Evolutionary conservation across 1,284 basidiomycete species (phyloP).

Genomic region (Ustilago lituana): DNA sequence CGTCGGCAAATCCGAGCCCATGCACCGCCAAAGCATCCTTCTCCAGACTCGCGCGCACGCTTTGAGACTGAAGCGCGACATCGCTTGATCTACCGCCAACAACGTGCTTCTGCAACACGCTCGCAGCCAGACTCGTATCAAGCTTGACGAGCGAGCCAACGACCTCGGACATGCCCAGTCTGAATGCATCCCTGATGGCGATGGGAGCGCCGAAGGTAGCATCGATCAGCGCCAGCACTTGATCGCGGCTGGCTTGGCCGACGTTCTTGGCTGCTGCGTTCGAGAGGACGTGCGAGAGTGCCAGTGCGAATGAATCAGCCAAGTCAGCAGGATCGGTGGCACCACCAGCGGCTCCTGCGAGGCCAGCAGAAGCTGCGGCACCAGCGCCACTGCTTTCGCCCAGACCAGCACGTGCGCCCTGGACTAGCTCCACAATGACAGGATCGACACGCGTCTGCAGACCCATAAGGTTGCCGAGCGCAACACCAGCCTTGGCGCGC

Average conservation of each 20-base stretch:
- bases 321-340: constrained; percentile 37
- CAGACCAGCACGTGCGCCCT: constrained; percentile 72
- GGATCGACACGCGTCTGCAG: constrained; percentile 71
- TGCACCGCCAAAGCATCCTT: constrained; percentile 36
- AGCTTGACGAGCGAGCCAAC: constrained; percentile 77
- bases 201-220: constrained; percentile 75
- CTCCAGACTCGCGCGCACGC: constrained; percentile 34
- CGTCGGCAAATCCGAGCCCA: constrained; percentile 27
- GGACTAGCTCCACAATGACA: constrained; percentile 82
- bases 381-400: constrained; percentile 19
- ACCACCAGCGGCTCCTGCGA: constrained; percentile 26
- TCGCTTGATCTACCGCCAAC: constrained; percentile 22
- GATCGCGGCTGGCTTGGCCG: constrained; percentile 78
- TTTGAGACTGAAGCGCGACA: constrained; percentile 40
- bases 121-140: constrained; percentile 16
- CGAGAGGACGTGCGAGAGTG: constrained; percentile 80
- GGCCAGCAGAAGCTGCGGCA: constrained; percentile 14
- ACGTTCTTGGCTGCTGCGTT: constrained; percentile 78
- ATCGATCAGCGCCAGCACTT: constrained; percentile 78
- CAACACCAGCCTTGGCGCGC: constrained; percentile 81
- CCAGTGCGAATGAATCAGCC: constrained; percentile 77
- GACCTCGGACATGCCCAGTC: constrained; percentile 73
- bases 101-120: constrained; percentile 33
- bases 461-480: constrained; percentile 90
- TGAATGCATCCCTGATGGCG: constrained; percentile 72